phyloP scores from a whole-genome alignment of 2,329 filamentous ascomycete species.

The Beauveria bassiana region DNA sequence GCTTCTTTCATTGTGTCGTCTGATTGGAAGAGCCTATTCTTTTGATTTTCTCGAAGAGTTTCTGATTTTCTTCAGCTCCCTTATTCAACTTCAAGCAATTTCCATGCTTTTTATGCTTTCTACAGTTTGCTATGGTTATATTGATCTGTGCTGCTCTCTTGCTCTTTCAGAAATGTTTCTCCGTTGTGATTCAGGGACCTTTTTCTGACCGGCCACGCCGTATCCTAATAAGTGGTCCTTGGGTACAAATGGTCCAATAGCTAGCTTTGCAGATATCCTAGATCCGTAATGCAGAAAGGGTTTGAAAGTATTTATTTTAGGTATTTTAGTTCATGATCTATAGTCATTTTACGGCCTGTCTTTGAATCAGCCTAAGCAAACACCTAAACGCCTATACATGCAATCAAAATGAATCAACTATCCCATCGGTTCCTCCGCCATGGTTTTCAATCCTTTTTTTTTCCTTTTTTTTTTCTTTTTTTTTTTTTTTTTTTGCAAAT shows the following conservation, averaged over 20 bases:
- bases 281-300: too few relatives aligned
- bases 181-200: background rate
- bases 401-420: conserved; percentile 11
- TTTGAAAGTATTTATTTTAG: background rate
- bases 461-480: background rate
- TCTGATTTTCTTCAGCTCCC: background rate
- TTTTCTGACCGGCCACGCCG: background rate
- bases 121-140: background rate
- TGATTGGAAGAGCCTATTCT: too few relatives aligned
- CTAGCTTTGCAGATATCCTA: background rate
- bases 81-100: background rate
- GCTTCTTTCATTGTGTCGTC: background rate
- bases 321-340: conserved; percentile 7
- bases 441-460: background rate
- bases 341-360: background rate
- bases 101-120: background rate
- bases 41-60: too few relatives aligned
- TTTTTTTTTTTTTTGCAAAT: background rate
- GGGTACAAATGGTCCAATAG: background rate
- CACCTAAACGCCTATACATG: conserved; percentile 23
- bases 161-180: background rate
- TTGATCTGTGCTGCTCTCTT: background rate
- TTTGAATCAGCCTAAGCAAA: conserved; percentile 13
- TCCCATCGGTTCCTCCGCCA: background rate
- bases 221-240: background rate